Percentiles rank a stretch among this genome's conserved stretches.
Conservation (phyloP, 73 alveolate genomes). For the Tetrahymena elliotti region DNA sequence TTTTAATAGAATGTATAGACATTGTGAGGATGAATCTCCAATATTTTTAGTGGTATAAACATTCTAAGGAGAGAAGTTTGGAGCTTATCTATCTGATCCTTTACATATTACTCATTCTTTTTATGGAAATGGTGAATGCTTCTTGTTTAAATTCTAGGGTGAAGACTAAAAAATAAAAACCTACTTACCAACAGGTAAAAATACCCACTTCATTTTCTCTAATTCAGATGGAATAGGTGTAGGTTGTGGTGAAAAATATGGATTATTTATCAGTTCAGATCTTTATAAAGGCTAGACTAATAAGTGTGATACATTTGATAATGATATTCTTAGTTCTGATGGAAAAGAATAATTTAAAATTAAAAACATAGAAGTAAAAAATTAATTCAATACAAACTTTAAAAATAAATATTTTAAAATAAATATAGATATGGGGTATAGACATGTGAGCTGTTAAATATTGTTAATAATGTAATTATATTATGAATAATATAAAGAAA, state of each 20-base stretch:
- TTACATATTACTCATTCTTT: slow-evolving; percentile 5
- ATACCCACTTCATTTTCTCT: slow-evolving; percentile 12
- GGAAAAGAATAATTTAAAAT: neutral
- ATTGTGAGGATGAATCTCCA: slow-evolving; percentile 24
- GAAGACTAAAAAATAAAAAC: slow-evolving; percentile 9
- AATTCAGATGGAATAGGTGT: slow-evolving; percentile 37
- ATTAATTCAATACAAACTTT: neutral
- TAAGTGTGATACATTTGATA: slow-evolving; percentile 31
- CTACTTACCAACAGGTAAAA: slow-evolving; percentile 3
- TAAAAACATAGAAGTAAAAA: neutral
- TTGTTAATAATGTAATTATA: neutral
- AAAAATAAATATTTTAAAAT: neutral
- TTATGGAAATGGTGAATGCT: slow-evolving; percentile 37
- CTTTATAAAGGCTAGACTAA: slow-evolving; percentile 21
- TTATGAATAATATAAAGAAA: neutral
- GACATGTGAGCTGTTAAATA: neutral
- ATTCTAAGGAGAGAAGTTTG: slow-evolving; percentile 15
- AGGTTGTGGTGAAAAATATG: slow-evolving; percentile 44
- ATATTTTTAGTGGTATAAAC: slow-evolving; percentile 17
- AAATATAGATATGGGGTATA: neutral
- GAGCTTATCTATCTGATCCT: slow-evolving; percentile 31
- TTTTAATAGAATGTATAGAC: neutral
- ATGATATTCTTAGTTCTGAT: neutral
- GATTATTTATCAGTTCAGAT: slow-evolving; percentile 10
- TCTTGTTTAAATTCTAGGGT: slow-evolving; percentile 9